Evolutionary conservation across 1,284 basidiomycete genomes (phyloP), one percentile per base, ranked within the genome.

Genomic region (Ustilago trichophora): DNA sequence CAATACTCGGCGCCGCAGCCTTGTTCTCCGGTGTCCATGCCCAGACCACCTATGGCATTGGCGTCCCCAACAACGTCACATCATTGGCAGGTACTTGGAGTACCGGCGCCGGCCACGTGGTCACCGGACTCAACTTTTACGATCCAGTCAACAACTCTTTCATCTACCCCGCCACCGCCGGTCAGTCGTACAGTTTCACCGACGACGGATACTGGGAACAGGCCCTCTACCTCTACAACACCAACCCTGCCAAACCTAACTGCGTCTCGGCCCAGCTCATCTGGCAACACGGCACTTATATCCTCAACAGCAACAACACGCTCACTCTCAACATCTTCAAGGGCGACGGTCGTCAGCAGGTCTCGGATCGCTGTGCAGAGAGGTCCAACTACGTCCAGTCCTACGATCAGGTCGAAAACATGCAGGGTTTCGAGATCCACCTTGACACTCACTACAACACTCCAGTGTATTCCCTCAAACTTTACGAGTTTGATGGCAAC

Each of bases 251-350:
- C n/a, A 59, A 66, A 12, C 76, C 74, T n/a, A 52, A 68, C 26
- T 80, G 78, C 42, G 76, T 80, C 37, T 73, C 60, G n/a, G 76
- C 73, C 8, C 63, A 74, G 76, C 76, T 9, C 54, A 41, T 41
- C 68, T 80, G 77, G 77, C 76, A 78, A 38, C 77, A 80, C 51
- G 77, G 77, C 32, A 75, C 67, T 3, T 80, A 76, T 45, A 37
- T 51, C 11, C 45, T 72, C 43, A 72, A 73, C 60, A 33, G 35
- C 34, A 52, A 56, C 44, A 41, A 52, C 32, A 52, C 73, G 47
- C 60, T 78, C 31, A 59, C 54, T 16, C 73, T 80, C 49, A 58
- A 37, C 15, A 41, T 53, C 9, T 78, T 65, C 48, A 52, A 62
- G 15, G 59, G 68, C 19, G 77, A 80, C 27, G 77, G 78, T 13